Percentiles rank a stretch among this genome's conserved stretches.
phyloP scores from a whole-genome alignment of 1,284 basidiomycete species.

The Moesziomyces sp. region DNA sequence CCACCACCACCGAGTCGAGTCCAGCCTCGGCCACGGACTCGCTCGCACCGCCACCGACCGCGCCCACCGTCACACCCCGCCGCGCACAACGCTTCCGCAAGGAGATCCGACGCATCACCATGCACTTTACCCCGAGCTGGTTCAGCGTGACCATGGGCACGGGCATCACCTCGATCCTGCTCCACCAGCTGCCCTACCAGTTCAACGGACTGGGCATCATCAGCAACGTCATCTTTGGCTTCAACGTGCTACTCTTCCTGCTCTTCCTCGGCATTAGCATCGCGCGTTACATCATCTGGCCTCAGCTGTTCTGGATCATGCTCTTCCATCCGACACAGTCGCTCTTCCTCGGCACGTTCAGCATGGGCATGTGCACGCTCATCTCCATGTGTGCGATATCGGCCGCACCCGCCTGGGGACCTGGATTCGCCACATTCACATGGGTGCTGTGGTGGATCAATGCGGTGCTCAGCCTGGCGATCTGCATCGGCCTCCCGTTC shows the following conservation, averaged over 20 bases:
- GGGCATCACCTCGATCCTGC: slow-evolving; percentile 70
- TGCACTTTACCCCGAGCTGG: slow-evolving; percentile 58
- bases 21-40: slow-evolving; percentile 1
- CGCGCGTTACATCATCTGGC: slow-evolving; percentile 74
- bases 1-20: slow-evolving; percentile 3
- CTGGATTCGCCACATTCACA: slow-evolving; percentile 73
- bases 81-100: slow-evolving; percentile 18
- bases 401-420: slow-evolving; percentile 70
- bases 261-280: slow-evolving; percentile 70
- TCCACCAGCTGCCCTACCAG: slow-evolving; percentile 70
- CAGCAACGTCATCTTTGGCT: slow-evolving; percentile 73
- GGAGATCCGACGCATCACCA: slow-evolving; percentile 29
- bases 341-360: slow-evolving; percentile 77
- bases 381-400: slow-evolving; percentile 72
- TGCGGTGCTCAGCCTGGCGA: slow-evolving; percentile 73
- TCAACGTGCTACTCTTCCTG: slow-evolving; percentile 77
- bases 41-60: background rate
- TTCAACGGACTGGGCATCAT: slow-evolving; percentile 68
- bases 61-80: slow-evolving; percentile 1
- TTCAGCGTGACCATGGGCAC: slow-evolving; percentile 69
- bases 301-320: slow-evolving; percentile 73
- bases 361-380: slow-evolving; percentile 78
- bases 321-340: slow-evolving; percentile 75
- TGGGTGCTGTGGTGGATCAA: slow-evolving; percentile 82
- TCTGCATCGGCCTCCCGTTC: slow-evolving; percentile 76